Evolutionary conservation across 2,329 filamentous ascomycete species (phyloP).

Genomic region (Metarhizium robertsii): DNA sequence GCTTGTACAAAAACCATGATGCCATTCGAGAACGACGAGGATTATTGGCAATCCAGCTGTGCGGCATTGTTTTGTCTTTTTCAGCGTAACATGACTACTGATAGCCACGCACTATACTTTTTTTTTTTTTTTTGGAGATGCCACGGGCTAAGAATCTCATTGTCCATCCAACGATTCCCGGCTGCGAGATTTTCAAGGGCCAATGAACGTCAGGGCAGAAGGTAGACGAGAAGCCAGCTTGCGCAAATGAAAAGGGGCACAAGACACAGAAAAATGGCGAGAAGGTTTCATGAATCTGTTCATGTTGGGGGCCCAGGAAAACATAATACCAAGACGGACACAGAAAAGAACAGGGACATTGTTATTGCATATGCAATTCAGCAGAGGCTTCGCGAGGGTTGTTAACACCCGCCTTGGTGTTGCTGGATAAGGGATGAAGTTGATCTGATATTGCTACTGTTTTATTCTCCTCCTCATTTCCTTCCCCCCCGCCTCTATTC

Average conservation of each 20-base stretch:
- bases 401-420: background rate
- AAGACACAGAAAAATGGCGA: background rate
- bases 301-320: background rate
- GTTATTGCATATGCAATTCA: background rate
- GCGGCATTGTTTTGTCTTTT: constrained; percentile 3
- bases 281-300: background rate
- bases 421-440: background rate
- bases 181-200: background rate
- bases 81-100: constrained; percentile 2
- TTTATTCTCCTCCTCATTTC: background rate
- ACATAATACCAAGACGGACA: background rate
- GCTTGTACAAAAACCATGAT: constrained; percentile 5
- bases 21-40: constrained; percentile 4
- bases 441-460: background rate
- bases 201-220: background rate
- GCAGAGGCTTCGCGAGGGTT: background rate
- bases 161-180: background rate
- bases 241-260: background rate
- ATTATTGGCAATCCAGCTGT: constrained; percentile 1
- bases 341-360: background rate
- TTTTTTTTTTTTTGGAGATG: background rate
- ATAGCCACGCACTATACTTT: constrained; percentile 1
- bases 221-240: background rate
- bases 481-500: background rate
- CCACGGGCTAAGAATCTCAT: background rate